Conservation (phyloP, 2,329 filamentous ascomycete species). For the Furcasterigmium furcatum region DNA sequence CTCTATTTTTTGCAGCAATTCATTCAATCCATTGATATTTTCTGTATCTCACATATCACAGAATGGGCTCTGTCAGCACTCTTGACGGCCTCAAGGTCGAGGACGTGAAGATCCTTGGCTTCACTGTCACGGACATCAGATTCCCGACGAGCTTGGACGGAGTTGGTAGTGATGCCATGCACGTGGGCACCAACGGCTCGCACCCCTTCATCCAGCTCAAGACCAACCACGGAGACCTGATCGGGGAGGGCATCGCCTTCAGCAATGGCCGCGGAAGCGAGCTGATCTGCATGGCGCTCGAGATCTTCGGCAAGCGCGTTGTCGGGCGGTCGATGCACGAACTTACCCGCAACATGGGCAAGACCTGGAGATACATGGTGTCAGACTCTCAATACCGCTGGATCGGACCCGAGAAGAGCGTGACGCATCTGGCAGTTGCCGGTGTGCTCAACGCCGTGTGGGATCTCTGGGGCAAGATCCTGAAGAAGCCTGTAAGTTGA, state of each 20-base stretch:
- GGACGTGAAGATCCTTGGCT: slow-evolving; percentile 10
- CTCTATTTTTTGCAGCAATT: too few species aligned
- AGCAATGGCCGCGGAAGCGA: slow-evolving; percentile 7
- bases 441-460: slow-evolving; percentile 68
- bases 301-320: slow-evolving; percentile 5
- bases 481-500: slow-evolving; percentile 51
- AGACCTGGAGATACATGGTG: slow-evolving; percentile 68
- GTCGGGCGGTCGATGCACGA: slow-evolving; percentile 8
- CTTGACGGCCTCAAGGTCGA: slow-evolving; percentile 1
- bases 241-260: slow-evolving; percentile 11
- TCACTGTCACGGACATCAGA: slow-evolving; percentile 12
- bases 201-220: slow-evolving; percentile 11
- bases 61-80: not conserved
- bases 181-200: slow-evolving; percentile 13
- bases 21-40: too few species aligned
- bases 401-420: slow-evolving; percentile 70
- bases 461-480: slow-evolving; percentile 67
- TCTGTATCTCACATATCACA: not conserved
- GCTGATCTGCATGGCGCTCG: slow-evolving; percentile 5
- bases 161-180: slow-evolving; percentile 16
- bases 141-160: slow-evolving; percentile 15
- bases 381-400: slow-evolving; percentile 66
- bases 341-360: slow-evolving; percentile 51
- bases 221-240: slow-evolving; percentile 9
- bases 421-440: slow-evolving; percentile 66